Percentiles rank a stretch among this genome's conserved stretches.
Conservation (phyloP, 768 basidiomycete species). For the Suillus ampliporus region DNA sequence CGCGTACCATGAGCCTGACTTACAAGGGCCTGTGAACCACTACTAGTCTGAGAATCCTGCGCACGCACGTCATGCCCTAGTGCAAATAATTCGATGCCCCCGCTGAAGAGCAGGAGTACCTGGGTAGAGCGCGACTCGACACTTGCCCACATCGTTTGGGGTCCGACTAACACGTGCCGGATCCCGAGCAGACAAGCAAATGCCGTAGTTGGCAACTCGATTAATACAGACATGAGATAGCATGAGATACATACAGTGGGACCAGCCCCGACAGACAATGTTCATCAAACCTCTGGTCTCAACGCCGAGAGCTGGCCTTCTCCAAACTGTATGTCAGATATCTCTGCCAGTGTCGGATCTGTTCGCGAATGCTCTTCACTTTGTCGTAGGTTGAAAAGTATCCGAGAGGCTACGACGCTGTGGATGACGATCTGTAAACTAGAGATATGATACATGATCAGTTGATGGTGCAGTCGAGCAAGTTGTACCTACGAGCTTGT, state of each 20-base stretch:
- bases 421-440: constrained; percentile 3
- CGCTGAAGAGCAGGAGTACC: too few relatives aligned
- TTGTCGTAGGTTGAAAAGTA: constrained; percentile 4
- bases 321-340: neutral
- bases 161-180: too few relatives aligned
- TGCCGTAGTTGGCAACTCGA: neutral
- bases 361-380: neutral
- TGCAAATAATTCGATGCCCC: too few relatives aligned
- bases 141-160: too few relatives aligned
- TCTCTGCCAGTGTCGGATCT: neutral
- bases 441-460: neutral
- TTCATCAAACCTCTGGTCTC: neutral
- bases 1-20: too few relatives aligned
- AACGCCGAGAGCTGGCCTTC: neutral
- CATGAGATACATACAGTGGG: neutral
- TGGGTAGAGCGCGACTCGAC: too few relatives aligned
- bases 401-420: too few relatives aligned
- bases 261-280: neutral
- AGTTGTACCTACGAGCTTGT: neutral
- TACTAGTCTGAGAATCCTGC: too few relatives aligned
- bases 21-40: too few relatives aligned
- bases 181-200: too few relatives aligned
- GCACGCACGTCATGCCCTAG: too few relatives aligned
- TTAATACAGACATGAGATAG: too few relatives aligned
- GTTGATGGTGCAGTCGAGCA: neutral